Base-by-base conservation (phyloP, 352 stramenopile genomes). In the Phytopythium litorale region DNA sequence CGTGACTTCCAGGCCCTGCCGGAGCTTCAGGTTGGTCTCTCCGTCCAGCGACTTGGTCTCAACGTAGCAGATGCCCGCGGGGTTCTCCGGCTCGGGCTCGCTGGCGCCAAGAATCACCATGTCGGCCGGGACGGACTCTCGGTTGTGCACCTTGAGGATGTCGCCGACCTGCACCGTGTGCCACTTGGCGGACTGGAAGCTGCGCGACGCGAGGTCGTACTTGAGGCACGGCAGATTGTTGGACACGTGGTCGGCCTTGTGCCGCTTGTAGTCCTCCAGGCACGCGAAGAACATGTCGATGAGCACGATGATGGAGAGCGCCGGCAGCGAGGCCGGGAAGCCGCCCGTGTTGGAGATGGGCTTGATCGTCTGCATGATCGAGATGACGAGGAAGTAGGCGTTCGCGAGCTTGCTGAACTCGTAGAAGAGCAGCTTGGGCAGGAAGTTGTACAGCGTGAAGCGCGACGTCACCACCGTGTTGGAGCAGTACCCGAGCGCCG, bases 351-450 rank as follows among this genome's bases (percentile, higher is more conserved):
- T 98, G 12, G 88, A 97, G 68, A 98, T 97, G 15, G 80, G 77
- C 65, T 91, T 92, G 75, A 98, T 84, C 8, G 81, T 93, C 71
- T 97, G 87, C 79, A 98, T 90, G 71, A 94, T 75, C 11, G 89
- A 96, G 55, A 98, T 97, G 46, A 97, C 63, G 11, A 98, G 75
- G 63, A 98, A 98, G 66, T 98, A 98, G 52, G 92, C 87, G 68
- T 98, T 98, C 46, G 93, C 93, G 50, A 97, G 74, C 64, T 97
- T 97, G 50, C 73, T 87, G 70, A 94, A 94, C 65, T 94, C 87
- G 71, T 94, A 96, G 52, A 93, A 96, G 23, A 98, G 76, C 57
- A 97, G 72, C 56, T 94, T 96, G 13, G 91, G 91, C 28, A 98
- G 33, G 59, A 98, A 97, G 62, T 94, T 97, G 70, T 92, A 96